These are phyloP conservation scores for Zymoseptoria passerinii DNA, from an alignment of 2,329 filamentous ascomycete species.

Conservation along the genomic window DNA sequence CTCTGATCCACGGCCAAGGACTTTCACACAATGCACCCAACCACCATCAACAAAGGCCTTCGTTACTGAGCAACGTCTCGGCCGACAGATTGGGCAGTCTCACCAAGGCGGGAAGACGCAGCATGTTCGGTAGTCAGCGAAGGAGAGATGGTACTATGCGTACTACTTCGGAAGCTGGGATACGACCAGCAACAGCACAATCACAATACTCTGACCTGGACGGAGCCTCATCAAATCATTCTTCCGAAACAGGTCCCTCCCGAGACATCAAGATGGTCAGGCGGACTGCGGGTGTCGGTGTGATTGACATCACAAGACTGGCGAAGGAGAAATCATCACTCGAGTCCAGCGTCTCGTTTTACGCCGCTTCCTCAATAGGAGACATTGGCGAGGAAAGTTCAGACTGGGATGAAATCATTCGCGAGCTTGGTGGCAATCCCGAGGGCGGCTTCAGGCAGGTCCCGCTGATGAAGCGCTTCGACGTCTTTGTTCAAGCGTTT, in stretches of 20 bases:
- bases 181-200: conserved; percentile 20
- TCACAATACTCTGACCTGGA: conserved; percentile 19
- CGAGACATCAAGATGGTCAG: conserved; percentile 47
- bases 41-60: conserved; percentile 11
- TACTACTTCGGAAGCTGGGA: conserved; percentile 9
- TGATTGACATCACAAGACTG: conserved; percentile 59
- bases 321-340: conserved; percentile 19
- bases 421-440: conserved; percentile 63
- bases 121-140: conserved; percentile 61
- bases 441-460: conserved; percentile 55
- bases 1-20: conserved; percentile 16
- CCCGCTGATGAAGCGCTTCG: conserved; percentile 59
- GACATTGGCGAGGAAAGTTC: conserved; percentile 48
- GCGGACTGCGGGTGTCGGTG: conserved; percentile 66
- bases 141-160: conserved; percentile 18
- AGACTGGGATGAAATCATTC: conserved; percentile 66
- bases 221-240: conserved; percentile 5
- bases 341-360: conserved; percentile 53
- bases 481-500: conserved; percentile 73
- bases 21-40: conserved; percentile 13
- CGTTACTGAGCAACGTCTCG: conserved; percentile 11
- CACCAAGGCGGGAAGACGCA: conserved; percentile 35
- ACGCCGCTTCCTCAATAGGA: conserved; percentile 50
- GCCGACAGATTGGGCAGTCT: conserved; percentile 18
- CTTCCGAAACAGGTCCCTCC: conserved; percentile 3